Percentiles rank a stretch among this genome's conserved stretches.
Evolutionary conservation across 2,329 filamentous ascomycete species (phyloP).

Genomic region (Onygenales sp.): DNA sequence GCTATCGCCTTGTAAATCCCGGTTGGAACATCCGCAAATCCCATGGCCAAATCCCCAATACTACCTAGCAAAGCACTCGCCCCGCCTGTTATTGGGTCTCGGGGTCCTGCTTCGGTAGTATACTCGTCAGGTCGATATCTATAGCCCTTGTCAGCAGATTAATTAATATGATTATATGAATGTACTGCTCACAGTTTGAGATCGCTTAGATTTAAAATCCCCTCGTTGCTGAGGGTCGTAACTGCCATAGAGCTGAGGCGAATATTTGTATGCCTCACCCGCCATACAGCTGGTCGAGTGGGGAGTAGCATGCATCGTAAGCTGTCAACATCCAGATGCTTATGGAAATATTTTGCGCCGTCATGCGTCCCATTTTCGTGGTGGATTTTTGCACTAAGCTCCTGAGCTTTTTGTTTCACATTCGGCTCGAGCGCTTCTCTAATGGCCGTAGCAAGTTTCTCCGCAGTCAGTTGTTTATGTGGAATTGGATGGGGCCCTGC

Average conservation of each 20-base stretch:
- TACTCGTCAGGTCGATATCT: constrained; percentile 55
- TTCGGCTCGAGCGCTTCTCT: constrained; percentile 49
- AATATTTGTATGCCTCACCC: constrained; percentile 57
- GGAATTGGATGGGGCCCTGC: constrained; percentile 64
- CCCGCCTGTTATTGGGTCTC: constrained; percentile 68
- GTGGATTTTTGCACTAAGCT: constrained; percentile 55
- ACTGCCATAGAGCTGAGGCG: constrained; percentile 65
- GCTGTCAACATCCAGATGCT: constrained; percentile 56
- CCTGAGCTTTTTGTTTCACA: constrained; percentile 46
- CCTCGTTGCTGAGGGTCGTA: constrained; percentile 55
- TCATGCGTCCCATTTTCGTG: constrained; percentile 55
- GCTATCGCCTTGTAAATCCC: constrained; percentile 40
- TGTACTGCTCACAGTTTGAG: constrained; percentile 55
- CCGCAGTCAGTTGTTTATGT: constrained; percentile 56
- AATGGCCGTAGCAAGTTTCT: constrained; percentile 58
- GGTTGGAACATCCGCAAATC: constrained; percentile 62
- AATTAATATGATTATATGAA: neutral
- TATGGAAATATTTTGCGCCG: constrained; percentile 60
- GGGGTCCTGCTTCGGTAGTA: constrained; percentile 66
- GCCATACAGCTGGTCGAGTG: constrained; percentile 63
- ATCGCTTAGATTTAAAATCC: constrained; percentile 57
- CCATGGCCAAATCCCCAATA: constrained; percentile 71
- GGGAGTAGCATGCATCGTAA: constrained; percentile 63
- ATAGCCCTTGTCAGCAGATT: constrained; percentile 8
- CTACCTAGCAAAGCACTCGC: constrained; percentile 73